Conservation (phyloP, 169 alveolate genomes). For the Miamiensis avidus region DNA sequence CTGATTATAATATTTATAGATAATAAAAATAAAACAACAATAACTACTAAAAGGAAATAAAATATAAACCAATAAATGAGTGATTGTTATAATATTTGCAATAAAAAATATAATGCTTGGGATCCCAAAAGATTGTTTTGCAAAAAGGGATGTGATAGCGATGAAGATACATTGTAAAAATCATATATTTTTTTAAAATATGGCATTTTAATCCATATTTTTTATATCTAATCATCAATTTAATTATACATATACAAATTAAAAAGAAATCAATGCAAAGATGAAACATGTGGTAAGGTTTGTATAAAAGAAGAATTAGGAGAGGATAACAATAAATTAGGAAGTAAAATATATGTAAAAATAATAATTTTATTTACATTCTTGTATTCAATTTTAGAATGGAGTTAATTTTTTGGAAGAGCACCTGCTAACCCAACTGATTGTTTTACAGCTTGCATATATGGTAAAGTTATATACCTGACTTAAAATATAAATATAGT, state of each 20-base stretch:
- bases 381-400: neutral
- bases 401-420: conserved; percentile 51
- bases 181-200: too few species aligned
- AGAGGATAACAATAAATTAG: conserved; percentile 52
- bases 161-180: conserved; percentile 47
- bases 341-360: conserved; percentile 1
- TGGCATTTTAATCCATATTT: neutral
- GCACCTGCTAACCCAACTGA: conserved; percentile 57
- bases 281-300: conserved; percentile 57
- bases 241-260: neutral
- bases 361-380: neutral
- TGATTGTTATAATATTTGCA: conserved; percentile 56
- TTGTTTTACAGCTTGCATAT: conserved; percentile 48
- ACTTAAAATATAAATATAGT: too few species aligned
- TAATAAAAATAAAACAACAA: too few species aligned
- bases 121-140: conserved; percentile 64
- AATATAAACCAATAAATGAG: neutral
- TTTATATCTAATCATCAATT: neutral
- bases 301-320: conserved; percentile 66
- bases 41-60: too few species aligned
- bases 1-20: too few species aligned
- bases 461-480: too few species aligned
- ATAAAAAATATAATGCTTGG: conserved; percentile 35
- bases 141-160: conserved; percentile 75
- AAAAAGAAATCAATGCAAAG: conserved; percentile 45